Evolutionary conservation across 2,329 filamentous ascomycete species (phyloP), one percentile per base, ranked within the genome.

Genomic region (Penicillium sumatraense): DNA sequence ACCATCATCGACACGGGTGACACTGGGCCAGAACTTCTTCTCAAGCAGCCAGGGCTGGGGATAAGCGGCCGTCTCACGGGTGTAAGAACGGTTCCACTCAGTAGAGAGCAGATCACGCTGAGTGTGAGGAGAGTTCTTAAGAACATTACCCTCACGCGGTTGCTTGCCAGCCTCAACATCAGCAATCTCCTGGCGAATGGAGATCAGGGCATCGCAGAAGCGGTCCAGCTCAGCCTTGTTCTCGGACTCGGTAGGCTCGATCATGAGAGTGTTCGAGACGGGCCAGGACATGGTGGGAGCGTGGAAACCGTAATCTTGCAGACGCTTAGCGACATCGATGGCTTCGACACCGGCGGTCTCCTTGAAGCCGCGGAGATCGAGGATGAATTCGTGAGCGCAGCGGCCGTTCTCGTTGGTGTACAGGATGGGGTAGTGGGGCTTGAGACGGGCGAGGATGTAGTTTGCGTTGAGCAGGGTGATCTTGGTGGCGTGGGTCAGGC

Each of bases 291-390:
- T 97, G 50, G 93, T 98, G 0, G 93, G 93, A 1, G 93, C 90
- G 75, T 98, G 93, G 85, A 98, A 98, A 38, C 93, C 93, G 72
- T 96, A 98, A 72, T 98, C 93, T 76, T 97, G 93, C 18, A 98
- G 86, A 60, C 93, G 90, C 83, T 98, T 98, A 69, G 93, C 93
- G 62, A 98, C 89, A 70, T 98, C 93, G 65, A 96, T 95, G 26
- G 89, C 93, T 77, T 97, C 93, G 65, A 98, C 80, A 23, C 91
- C 91, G 6, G 89, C 86, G 1, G 86, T 86, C 51, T 93, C 89
- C 71, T 91, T 90, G 82, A 97, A 96, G 21, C 86, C 84, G 20
- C 93, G 89, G 5, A 88, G 85, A 66, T 98, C 93, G 29, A 98
- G 85, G 74, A 98, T 98, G 78, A 98, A 98, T 77, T 98, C 93